These are phyloP conservation scores for Stachybotrys elegans DNA, from an alignment of 2,329 filamentous ascomycete species.

Conservation along the genomic window DNA sequence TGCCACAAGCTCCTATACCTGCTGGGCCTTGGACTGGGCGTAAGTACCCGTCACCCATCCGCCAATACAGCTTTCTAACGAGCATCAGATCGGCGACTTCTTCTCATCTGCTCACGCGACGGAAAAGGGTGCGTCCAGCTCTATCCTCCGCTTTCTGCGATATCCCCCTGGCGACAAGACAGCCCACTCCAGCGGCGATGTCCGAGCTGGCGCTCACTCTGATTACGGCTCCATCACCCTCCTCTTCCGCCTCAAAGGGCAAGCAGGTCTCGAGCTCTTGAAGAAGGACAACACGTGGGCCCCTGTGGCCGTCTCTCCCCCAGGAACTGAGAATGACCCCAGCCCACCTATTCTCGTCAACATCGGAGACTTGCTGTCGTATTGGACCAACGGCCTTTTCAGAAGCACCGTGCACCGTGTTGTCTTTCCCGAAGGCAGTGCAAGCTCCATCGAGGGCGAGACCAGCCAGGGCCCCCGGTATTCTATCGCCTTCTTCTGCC, in stretches of 20 bases:
- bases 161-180: constrained; percentile 55
- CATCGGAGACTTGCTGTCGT: constrained; percentile 64
- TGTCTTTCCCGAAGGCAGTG: constrained; percentile 50
- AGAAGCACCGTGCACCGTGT: constrained; percentile 88
- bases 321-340: constrained; percentile 51
- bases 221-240: constrained; percentile 72
- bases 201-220: constrained; percentile 87
- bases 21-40: constrained; percentile 71
- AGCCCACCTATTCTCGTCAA: constrained; percentile 77
- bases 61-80: not conserved
- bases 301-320: constrained; percentile 62
- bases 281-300: constrained; percentile 53
- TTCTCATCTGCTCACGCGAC: constrained; percentile 48
- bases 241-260: constrained; percentile 82
- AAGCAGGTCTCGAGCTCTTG: constrained; percentile 81
- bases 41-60: constrained; percentile 26
- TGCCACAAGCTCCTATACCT: constrained; percentile 69
- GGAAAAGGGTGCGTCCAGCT: constrained; percentile 42
- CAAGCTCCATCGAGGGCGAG: constrained; percentile 33
- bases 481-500: constrained; percentile 65
- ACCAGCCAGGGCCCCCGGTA: constrained; percentile 49
- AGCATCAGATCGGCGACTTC: constrained; percentile 40
- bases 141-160: constrained; percentile 65
- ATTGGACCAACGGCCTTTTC: constrained; percentile 87
- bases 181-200: constrained; percentile 47